Base-by-base conservation (phyloP, 164 flowering plant genomes). In the Cinnamomum chago region DNA sequence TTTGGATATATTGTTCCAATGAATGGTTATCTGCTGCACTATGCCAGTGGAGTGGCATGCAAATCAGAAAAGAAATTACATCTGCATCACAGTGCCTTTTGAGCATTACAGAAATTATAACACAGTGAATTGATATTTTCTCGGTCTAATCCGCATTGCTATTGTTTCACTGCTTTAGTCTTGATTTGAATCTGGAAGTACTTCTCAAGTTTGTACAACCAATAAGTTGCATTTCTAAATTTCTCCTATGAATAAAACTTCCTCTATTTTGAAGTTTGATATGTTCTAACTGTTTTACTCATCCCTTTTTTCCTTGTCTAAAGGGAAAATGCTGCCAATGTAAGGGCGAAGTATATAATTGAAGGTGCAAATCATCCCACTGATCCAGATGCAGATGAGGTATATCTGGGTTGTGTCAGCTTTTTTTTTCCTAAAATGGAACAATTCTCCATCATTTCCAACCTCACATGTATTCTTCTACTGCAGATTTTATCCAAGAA, bases 321-420 rank as follows among this genome's bases (percentile, higher is more conserved):
- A 77, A 91, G 94, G 86, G 94, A 88, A 50, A 90, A 91, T 82
- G 97, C 97, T 50, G 84, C 83, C 40, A 82, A 81, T 79, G 92
- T 91, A 74, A 91, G 79, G 80, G 94, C 97, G 50, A 91, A 86
- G 76, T 91, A 84, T 84, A 84, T 91, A 20, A 80, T 90, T n/a
- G 91, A 91, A 82, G 97, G 89, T 64, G 94, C 97, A 62, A 91
- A 91, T 79, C 97, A 91, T 75, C 97, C 97, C 22, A 85, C 90
- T 50, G 97, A 91, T 82, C 94, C 94, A 33, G 97, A 90, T 65
- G 94, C 97, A 2, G 97, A 90, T 76, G 94, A 91, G 90, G 97
- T 91, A 75, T 40, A 24, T n/a, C 47, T 58, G 30, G 12, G 52
- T 62, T 69, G 17, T 52, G 22, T 35, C 13, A 52, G 28, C 58